Evolutionary conservation across 129 eudicot species (phyloP), one percentile per base, ranked within the genome.

Genomic region (Flaveria ramosissima): DNA sequence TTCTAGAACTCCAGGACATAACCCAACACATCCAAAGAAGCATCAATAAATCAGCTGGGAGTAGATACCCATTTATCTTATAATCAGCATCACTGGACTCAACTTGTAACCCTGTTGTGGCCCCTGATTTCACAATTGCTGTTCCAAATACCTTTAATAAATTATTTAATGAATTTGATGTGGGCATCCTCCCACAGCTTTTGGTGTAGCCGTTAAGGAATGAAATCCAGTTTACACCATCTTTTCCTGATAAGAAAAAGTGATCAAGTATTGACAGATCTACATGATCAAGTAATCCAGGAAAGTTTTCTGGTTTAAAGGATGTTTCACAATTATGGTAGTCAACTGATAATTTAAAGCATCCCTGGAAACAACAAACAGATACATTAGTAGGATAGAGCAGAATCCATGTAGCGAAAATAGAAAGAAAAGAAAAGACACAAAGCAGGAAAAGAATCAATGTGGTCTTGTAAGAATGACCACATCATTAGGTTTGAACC

Each of bases 1-100:
- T 70, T 71, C 75, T 81, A 50, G 88, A 77, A 80, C 86, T 86
- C 92, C 88, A 87, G 23, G 88, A 85, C 88, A 91, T 81, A 63
- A 89, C 76, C 91, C 91, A 87, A 78, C 98, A 94, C 68, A 89
- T 78, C 87, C 88, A 84, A 45, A 94, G 83, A 84, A 94, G 91
- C 86, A 87, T 86, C 39, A 80, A 70, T 52, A 91, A 74, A 51
- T 94, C 93, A 57, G 59, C 62, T 21, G 98, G 89, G 57, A 79
- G 50, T 32, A 91, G 72, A 3, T 83, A 84, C 24, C 98, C 98
- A 20, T 67, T 91, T 52, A 85, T 81, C 87, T 94, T 94, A 62
- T 71, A 65, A 77, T 89, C 96, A 77, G 80, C 80, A 19, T 94
- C 97, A 70, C 19, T 78, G 2, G 88, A 85, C 75, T 89, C 97